Percentiles rank a stretch among this genome's conserved stretches.
Conservation (phyloP, 2,329 filamentous ascomycete genomes). For the Arthrinium phaeospermum region DNA sequence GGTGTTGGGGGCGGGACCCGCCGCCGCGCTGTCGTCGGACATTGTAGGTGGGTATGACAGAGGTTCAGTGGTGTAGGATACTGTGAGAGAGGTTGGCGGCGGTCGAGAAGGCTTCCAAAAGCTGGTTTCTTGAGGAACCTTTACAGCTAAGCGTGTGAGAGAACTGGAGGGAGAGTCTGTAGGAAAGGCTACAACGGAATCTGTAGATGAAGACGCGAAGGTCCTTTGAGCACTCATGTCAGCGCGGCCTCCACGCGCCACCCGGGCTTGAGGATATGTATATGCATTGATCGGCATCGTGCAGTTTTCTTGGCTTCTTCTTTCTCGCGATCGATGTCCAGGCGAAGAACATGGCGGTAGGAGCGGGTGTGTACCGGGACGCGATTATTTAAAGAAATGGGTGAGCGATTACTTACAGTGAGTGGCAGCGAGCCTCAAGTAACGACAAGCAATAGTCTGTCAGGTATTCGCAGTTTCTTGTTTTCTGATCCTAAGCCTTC, state of each 20-base stretch:
- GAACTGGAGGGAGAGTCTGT: background rate
- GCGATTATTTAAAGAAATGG: background rate
- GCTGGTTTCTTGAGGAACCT: background rate
- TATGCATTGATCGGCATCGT: background rate
- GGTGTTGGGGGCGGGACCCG: background rate
- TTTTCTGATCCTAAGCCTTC: background rate
- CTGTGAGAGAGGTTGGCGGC: background rate
- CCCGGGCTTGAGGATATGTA: background rate
- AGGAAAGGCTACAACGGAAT: background rate
- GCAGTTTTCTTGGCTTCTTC: too few relatives aligned
- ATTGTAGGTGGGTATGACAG: background rate
- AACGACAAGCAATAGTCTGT: background rate
- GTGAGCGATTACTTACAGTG: background rate
- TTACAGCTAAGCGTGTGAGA: background rate
- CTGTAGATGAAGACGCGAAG: background rate
- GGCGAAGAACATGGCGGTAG: background rate
- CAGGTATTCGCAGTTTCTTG: background rate
- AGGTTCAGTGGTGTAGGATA: background rate
- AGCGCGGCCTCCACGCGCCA: background rate
- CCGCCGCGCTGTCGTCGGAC: slow-evolving; percentile 5
- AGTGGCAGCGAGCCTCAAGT: background rate
- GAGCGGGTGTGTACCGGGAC: too few relatives aligned
- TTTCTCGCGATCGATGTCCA: background rate
- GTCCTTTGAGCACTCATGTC: background rate
- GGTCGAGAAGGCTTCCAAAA: background rate